phyloP scores from a whole-genome alignment of 139 green algal genomes.

The Chloropicon primus region DNA sequence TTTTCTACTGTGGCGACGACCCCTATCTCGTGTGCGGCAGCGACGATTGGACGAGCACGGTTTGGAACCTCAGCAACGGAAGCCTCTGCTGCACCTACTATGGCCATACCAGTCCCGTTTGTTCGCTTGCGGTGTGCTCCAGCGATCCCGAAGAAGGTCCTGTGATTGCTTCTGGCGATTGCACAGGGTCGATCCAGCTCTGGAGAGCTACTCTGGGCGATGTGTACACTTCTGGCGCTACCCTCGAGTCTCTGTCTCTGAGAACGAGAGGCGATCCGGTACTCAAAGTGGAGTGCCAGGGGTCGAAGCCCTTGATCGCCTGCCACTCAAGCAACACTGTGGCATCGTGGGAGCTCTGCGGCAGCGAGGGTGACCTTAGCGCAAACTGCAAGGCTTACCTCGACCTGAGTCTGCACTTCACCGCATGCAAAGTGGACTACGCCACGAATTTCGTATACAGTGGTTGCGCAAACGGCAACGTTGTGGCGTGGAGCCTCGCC shows the following conservation, averaged over 20 bases:
- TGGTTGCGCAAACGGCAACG: too few species aligned
- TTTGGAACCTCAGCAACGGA: neutral
- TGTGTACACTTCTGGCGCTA: neutral
- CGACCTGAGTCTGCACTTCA: too few species aligned
- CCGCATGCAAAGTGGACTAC: too few species aligned
- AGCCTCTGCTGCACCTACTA: neutral
- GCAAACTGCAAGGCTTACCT: too few species aligned
- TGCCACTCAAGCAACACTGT: neutral
- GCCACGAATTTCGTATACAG: too few species aligned
- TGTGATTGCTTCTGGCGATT: neutral
- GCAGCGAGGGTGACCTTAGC: too few species aligned
- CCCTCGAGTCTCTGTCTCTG: neutral
- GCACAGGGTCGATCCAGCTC: neutral
- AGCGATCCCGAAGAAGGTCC: neutral
- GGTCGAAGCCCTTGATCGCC: neutral
- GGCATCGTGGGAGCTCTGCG: neutral
- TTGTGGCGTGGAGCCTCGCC: too few species aligned
- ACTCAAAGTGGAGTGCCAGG: neutral
- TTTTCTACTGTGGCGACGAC: neutral
- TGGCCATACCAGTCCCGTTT: neutral
- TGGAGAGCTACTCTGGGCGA: neutral
- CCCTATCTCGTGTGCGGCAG: neutral
- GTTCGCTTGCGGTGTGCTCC: neutral
- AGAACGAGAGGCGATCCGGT: neutral
- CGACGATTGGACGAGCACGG: neutral